Evolutionary conservation across 2,329 filamentous ascomycete genomes (phyloP), one percentile per base, ranked within the genome.

Genomic region (Raffaelea deltoideospora): DNA sequence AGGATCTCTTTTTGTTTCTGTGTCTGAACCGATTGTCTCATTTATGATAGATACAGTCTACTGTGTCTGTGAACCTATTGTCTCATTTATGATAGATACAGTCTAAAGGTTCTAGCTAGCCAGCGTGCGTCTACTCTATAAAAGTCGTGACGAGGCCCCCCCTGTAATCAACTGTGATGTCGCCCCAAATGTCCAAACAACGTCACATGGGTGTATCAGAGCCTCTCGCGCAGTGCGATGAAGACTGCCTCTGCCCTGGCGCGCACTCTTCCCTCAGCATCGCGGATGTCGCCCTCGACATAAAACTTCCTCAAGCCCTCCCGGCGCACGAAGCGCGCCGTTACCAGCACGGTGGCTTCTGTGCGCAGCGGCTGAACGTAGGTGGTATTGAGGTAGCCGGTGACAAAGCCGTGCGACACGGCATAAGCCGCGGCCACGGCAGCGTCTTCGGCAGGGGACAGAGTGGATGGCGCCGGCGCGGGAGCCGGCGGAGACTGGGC

Each of bases 201-300:
- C n/a, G n/a, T n/a, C n/a, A n/a, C n/a, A n/a, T n/a, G n/a, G n/a
- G n/a, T n/a, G n/a, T n/a, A n/a, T n/a, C n/a, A 52, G 6, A 52
- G 17, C 22, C 43, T 47, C 4, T 37, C 38, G 10, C 31, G 40
- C 8, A 44, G 17, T 4, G 39, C 38, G 11, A 47, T 31, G 13
- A 69, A 78, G 45, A 77, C 46, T n/a, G 57, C 63, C 22, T 76
- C 69, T 1, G 56, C 68, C 17, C 48, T 59, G 5, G 72, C 65
- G 47, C 69, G 57, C 27, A 69, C 53, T 3, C 46, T 53, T 2
- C 66, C 65, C 3, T 60, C 46, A 2, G 60, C 63, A 41, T 69
- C 60, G 48, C 67, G 64, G 17, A 77, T 51, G 23, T 56, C 58
- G 2, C 57, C 67, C 33, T 57, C 55, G 8, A 65, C 49, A 45